Conservation (phyloP, 1,139 yeast species). For the Candida anutae region DNA sequence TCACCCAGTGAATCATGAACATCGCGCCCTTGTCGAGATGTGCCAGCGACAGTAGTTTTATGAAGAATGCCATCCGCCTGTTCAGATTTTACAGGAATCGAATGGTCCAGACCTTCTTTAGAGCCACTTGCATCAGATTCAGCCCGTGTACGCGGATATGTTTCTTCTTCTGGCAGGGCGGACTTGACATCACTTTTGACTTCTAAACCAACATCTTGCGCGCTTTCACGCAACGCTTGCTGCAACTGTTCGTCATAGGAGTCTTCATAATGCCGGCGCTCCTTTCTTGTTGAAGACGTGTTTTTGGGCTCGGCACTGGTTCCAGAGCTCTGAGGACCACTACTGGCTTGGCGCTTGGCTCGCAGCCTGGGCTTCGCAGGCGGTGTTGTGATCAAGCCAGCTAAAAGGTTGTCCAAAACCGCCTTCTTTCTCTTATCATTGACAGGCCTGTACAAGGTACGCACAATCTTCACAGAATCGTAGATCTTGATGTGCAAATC, state of each 20-base stretch:
- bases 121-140: background rate
- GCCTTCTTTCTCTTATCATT: conserved; percentile 41
- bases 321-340: conserved; percentile 5
- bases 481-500: conserved; percentile 55
- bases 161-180: conserved; percentile 11
- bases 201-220: conserved; percentile 30
- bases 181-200: conserved; percentile 9
- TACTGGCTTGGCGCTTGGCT: conserved; percentile 4
- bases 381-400: conserved; percentile 7
- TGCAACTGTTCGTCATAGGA: conserved; percentile 62
- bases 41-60: no score
- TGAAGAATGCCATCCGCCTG: conserved; percentile 7
- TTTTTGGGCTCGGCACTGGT: conserved; percentile 16
- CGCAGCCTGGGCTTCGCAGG: conserved; percentile 6
- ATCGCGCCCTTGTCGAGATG: background rate
- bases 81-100: conserved; percentile 6
- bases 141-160: background rate
- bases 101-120: background rate
- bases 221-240: conserved; percentile 65
- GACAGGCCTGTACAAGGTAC: conserved; percentile 44
- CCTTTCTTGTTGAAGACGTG: conserved; percentile 16
- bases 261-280: conserved; percentile 37
- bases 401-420: conserved; percentile 16
- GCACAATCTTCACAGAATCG: conserved; percentile 21
- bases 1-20: conserved; percentile 5